Base-by-base conservation (phyloP, 1,284 basidiomycete species). In the Taiwanofungus camphoratus region DNA sequence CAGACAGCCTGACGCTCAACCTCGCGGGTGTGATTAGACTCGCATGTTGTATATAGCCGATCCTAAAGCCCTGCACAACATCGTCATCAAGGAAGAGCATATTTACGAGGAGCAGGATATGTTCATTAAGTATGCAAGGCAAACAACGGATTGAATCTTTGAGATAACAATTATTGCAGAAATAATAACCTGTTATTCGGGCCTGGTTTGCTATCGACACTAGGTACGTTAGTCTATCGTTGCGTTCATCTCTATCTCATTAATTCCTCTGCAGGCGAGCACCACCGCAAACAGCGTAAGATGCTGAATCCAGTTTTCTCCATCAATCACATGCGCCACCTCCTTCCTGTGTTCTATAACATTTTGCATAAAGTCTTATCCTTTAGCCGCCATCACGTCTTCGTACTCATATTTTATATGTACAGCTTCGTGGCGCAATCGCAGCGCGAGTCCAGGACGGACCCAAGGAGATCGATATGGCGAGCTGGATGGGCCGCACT, bases 81-180 rank as follows among this genome's bases (percentile, higher is more conserved):
- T 67, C 9, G 34, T 66, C 22, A 48, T 62, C 20, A 65, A 62
- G 42, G 64, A 66, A 9, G 55, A 59, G 36, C 48, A 59, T 16
- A 41, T 54, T 21, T 65, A 59, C 42, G 57, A 59, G 20, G 58
- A 63, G 13, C 19, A n/a, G 0, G 3, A 29, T 11, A 32, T 21
- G 18, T 35, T 46, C 27, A 19, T 27, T 27, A 36, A 13, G 38
- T 45, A 19, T 30, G 34, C 13, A 21, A n/a, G n/a, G n/a, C n/a
- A n/a, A n/a, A n/a, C n/a, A n/a, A n/a, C n/a, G n/a, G n/a, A n/a
- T n/a, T n/a, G n/a, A n/a, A n/a, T n/a, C n/a, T n/a, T n/a, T n/a
- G n/a, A n/a, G n/a, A n/a, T 9, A 23, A 5, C 6, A 12, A 39
- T 16, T 15, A 5, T 13, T 11, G 15, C 15, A 39, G 36, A 24